Conservation (phyloP, 2,329 filamentous ascomycete species). For the Penicillium thymicola region DNA sequence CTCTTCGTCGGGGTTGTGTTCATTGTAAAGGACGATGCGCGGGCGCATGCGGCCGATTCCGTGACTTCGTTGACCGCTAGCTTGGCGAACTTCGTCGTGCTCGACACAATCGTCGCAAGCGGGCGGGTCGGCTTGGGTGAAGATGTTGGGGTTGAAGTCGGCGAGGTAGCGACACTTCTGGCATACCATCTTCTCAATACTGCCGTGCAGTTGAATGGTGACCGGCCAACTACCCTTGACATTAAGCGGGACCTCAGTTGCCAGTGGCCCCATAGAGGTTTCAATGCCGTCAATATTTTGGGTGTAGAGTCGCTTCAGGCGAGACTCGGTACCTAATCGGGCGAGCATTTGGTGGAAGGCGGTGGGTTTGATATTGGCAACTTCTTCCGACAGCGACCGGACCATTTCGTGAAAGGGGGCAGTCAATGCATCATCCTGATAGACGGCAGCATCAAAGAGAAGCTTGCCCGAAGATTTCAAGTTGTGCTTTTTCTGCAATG, state of each 20-base stretch:
- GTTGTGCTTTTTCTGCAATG: slow-evolving; percentile 80
- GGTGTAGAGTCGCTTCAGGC: slow-evolving; percentile 84
- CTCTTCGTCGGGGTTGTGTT: slow-evolving; percentile 93
- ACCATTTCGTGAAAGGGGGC: slow-evolving; percentile 96
- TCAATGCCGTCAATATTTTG: slow-evolving; percentile 98
- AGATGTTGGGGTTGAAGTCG: slow-evolving; percentile 73
- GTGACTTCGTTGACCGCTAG: slow-evolving; percentile 83
- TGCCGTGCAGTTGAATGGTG: slow-evolving; percentile 90
- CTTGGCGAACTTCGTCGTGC: slow-evolving; percentile 71
- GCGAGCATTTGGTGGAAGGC: slow-evolving; percentile 91
- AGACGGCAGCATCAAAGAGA: slow-evolving; percentile 95
- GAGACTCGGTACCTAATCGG: slow-evolving; percentile 80
- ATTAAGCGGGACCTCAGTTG: slow-evolving; percentile 76
- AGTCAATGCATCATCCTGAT: slow-evolving; percentile 85
- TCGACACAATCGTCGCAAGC: slow-evolving; percentile 71
- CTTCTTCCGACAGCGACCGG: slow-evolving; percentile 76
- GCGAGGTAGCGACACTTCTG: slow-evolving; percentile 80
- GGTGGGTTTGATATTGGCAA: slow-evolving; percentile 74
- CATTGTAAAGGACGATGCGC: slow-evolving; percentile 95
- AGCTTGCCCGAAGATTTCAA: slow-evolving; percentile 91
- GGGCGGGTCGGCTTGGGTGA: slow-evolving; percentile 79
- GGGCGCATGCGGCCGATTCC: slow-evolving; percentile 87
- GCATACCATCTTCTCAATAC: slow-evolving; percentile 93
- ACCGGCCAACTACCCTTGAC: slow-evolving; percentile 87
- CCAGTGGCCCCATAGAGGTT: slow-evolving; percentile 73